phyloP scores from a whole-genome alignment of 106 monocot genomes.

The Triglochin maritima region DNA sequence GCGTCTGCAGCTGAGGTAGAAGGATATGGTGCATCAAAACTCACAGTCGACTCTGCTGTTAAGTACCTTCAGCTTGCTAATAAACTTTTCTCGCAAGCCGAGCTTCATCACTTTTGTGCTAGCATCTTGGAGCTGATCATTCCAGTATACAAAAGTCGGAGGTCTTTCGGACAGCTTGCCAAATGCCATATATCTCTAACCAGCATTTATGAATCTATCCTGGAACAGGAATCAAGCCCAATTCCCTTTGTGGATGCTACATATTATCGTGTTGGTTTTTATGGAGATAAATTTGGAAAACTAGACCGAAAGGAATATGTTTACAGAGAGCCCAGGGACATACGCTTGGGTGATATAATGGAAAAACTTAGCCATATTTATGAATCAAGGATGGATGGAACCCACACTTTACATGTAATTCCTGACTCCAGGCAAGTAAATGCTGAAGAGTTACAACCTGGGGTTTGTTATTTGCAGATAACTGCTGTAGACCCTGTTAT shows the following conservation, averaged over 20 bases:
- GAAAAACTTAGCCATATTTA: slow-evolving; percentile 92
- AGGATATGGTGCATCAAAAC: slow-evolving; percentile 98
- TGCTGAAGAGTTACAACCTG: slow-evolving; percentile 85
- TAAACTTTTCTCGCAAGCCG: slow-evolving; percentile 90
- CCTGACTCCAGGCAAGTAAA: slow-evolving; percentile 99
- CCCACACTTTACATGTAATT: slow-evolving; percentile 82
- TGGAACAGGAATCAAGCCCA: slow-evolving; percentile 86
- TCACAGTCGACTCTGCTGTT: slow-evolving; percentile 93
- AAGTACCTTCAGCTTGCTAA: slow-evolving; percentile 96
- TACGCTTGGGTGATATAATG: slow-evolving; percentile 98
- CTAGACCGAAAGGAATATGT: slow-evolving; percentile 78
- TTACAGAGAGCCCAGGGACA: slow-evolving; percentile 84
- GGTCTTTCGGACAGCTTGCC: slow-evolving; percentile 75
- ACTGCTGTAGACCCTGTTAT: slow-evolving; percentile 98
- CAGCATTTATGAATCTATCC: slow-evolving; percentile 82
- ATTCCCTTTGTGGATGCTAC: slow-evolving; percentile 97
- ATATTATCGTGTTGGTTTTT: slow-evolving; percentile 93
- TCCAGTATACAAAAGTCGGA: slow-evolving; percentile 91
- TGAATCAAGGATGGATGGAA: slow-evolving; percentile 70
- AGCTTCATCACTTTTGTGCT: slow-evolving; percentile 87
- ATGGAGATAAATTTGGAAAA: slow-evolving; percentile 82
- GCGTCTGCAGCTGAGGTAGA: slow-evolving; percentile 97
- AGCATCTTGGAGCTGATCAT: slow-evolving; percentile 93
- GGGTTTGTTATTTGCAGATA: slow-evolving; percentile 94
- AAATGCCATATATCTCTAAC: slow-evolving; percentile 95